Percentiles rank a stretch among this genome's conserved stretches.
Conservation (phyloP, 148 eudicot genomes). For the Persicaria tinctoria region DNA sequence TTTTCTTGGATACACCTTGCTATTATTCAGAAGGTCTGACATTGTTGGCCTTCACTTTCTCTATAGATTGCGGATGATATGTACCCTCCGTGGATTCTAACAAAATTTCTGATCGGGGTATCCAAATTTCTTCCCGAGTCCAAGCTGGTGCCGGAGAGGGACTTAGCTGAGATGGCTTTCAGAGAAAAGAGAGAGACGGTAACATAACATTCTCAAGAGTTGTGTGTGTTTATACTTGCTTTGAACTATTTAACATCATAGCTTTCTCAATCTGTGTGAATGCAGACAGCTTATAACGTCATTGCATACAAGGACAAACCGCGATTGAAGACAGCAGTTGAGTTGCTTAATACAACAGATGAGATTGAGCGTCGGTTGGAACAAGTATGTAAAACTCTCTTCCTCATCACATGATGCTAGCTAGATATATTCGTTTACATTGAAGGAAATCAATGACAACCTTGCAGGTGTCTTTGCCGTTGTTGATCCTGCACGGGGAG, state of each 20-base stretch:
- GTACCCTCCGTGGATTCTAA: constrained; percentile 67
- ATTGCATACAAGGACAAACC: constrained; percentile 75
- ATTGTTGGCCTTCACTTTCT: background rate
- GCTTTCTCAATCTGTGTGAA: background rate
- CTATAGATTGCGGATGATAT: constrained; percentile 89
- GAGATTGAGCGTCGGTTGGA: constrained; percentile 59
- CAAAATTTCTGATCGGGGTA: constrained; percentile 55
- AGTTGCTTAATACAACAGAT: constrained; percentile 67
- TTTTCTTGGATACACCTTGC: background rate
- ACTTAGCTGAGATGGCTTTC: constrained; percentile 83
- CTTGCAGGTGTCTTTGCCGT: constrained; percentile 68
- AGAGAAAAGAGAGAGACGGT: constrained; percentile 82
- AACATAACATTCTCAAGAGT: background rate
- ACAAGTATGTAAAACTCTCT: constrained; percentile 39
- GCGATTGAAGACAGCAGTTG: constrained; percentile 71
- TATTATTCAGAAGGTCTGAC: background rate
- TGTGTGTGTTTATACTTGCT: background rate
- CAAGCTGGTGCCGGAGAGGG: constrained; percentile 75
- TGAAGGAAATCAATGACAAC: too few species aligned
- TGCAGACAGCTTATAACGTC: constrained; percentile 69
- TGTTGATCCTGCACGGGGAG: constrained; percentile 86
- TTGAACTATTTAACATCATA: background rate
- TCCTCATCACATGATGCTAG: background rate
- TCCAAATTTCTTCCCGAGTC: constrained; percentile 76
- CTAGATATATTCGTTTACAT: background rate